Base-by-base conservation (phyloP, 345 rosid species). In the Erodium maritimum region DNA sequence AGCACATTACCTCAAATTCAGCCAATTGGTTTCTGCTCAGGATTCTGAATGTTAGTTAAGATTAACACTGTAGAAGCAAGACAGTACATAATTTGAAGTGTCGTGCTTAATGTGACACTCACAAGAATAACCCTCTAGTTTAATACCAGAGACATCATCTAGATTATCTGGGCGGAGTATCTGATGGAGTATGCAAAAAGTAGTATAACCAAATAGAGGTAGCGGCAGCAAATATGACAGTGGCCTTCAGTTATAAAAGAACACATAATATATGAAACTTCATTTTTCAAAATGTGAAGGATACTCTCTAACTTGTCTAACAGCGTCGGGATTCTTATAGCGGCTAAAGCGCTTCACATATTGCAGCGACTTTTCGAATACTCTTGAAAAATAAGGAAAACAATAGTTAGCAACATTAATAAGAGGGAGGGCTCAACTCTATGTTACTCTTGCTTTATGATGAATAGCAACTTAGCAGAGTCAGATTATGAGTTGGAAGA, bases 291-390 rank as follows among this genome's bases (percentile, higher is more conserved):
- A 64, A 25, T 20, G 22, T 57, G 23, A 25, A 79, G 95, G 99
- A 93, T 93, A 87, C 96, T 90, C 99, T 81, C 97, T 75, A 67
- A 85, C 96, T 93, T 93, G 96, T 80, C 95, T 67, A 66, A 93
- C 96, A 72, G 97, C 99, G 73, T 93, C 99, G 2, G 99, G 96
- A 65, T 90, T 90, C 65, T 90, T 93, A 66, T 93, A 93, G 17
- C 99, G 96, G 77, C 97, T 91, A 65, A 93, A 93, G 54, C 96
- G 96, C 67, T 89, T 93, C 63, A 93, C 97, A 75, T 93, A 87
- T 80, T 93, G 99, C 79, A 90, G 78, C 1, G 97, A 93, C 71
- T 93, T 93, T 82, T 90, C 99, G 74, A 93, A 93, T 52, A 90
- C 97, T 66, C 99, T 93, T 81, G 64, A 75, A 54, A 48, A 57